Evolutionary conservation across 352 stramenopile genomes (phyloP).

Genomic region (Globisporangium lucens): DNA sequence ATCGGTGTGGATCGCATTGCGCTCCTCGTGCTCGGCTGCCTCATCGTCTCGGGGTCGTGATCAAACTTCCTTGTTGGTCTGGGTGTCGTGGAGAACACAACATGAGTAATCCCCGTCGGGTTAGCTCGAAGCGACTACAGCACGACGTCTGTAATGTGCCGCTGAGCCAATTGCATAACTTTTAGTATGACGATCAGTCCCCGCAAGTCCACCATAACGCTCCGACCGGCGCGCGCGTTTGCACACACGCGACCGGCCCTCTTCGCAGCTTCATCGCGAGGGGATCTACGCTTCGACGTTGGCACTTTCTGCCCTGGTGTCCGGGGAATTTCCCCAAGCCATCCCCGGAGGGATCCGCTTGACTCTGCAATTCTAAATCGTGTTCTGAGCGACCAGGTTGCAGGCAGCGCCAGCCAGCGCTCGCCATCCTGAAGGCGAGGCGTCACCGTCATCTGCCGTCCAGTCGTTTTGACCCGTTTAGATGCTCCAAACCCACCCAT

Average conservation of each 20-base stretch:
- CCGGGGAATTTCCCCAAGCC: constrained; percentile 90
- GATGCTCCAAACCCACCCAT: neutral
- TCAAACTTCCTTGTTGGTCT: constrained; percentile 24
- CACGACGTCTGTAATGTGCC: constrained; percentile 58
- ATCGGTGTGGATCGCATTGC: neutral
- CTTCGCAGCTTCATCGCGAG: constrained; percentile 66
- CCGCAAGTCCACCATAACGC: constrained; percentile 49
- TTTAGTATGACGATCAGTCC: constrained; percentile 90
- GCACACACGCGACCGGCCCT: constrained; percentile 25
- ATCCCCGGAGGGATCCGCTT: constrained; percentile 55
- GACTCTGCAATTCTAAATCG: constrained; percentile 92
- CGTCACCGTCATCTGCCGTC: neutral
- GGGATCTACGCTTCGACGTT: constrained; percentile 78
- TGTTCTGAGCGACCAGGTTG: constrained; percentile 52
- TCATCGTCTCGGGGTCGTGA: neutral
- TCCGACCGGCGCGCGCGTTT: constrained; percentile 16
- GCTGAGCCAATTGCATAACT: constrained; percentile 92
- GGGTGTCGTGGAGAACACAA: constrained; percentile 91
- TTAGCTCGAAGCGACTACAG: constrained; percentile 76
- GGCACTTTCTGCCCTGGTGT: constrained; percentile 88
- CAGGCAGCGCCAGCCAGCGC: neutral
- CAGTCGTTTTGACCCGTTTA: neutral
- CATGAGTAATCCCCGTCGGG: constrained; percentile 91
- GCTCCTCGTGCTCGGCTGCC: neutral
- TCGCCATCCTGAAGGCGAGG: neutral